These are phyloP conservation scores for Trichomonascus vanleenenianus DNA, from an alignment of 805 yeast species.

Conservation along the genomic window DNA sequence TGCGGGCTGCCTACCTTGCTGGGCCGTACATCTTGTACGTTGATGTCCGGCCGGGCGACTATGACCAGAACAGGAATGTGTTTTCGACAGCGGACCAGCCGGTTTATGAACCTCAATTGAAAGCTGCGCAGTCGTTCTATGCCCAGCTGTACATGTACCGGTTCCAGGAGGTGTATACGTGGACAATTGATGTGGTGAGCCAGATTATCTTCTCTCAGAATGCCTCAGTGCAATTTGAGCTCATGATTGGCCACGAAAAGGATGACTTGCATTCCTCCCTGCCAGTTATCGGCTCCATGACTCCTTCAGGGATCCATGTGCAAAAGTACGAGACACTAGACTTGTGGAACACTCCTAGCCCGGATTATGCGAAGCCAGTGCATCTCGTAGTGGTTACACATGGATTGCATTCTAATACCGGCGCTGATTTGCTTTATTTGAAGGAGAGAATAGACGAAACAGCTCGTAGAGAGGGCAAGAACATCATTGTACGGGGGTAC, in stretches of 20 bases:
- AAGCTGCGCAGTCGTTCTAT: conserved; percentile 65
- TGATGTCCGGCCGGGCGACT: conserved; percentile 67
- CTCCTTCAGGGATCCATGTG: conserved; percentile 21
- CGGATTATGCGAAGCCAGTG: conserved; percentile 43
- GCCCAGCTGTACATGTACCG: conserved; percentile 44
- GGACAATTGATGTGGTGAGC: conserved; percentile 76
- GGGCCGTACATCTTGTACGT: conserved; percentile 87
- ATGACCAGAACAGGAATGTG: conserved; percentile 40
- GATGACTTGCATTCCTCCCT: conserved; percentile 14
- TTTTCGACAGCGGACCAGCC: conserved; percentile 31
- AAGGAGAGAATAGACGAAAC: conserved; percentile 68
- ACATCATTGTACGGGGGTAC: conserved; percentile 74
- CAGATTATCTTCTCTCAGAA: conserved; percentile 69
- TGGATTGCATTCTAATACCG: conserved; percentile 83
- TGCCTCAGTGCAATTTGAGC: conserved; percentile 60
- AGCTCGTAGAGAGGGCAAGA: conserved; percentile 40
- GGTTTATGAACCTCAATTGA: conserved; percentile 44
- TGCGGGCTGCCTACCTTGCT: conserved; percentile 76
- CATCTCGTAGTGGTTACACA: conserved; percentile 86
- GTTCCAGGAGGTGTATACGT: conserved; percentile 38
- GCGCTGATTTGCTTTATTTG: conserved; percentile 83
- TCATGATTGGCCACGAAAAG: conserved; percentile 40
- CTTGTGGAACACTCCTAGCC: conserved; percentile 69
- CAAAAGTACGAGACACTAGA: conserved; percentile 48
- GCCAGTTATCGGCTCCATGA: neutral